These are phyloP conservation scores for Syncephalastrum contaminatum DNA, from an alignment of 371 early-diverging fungal species.

Conservation along the genomic window DNA sequence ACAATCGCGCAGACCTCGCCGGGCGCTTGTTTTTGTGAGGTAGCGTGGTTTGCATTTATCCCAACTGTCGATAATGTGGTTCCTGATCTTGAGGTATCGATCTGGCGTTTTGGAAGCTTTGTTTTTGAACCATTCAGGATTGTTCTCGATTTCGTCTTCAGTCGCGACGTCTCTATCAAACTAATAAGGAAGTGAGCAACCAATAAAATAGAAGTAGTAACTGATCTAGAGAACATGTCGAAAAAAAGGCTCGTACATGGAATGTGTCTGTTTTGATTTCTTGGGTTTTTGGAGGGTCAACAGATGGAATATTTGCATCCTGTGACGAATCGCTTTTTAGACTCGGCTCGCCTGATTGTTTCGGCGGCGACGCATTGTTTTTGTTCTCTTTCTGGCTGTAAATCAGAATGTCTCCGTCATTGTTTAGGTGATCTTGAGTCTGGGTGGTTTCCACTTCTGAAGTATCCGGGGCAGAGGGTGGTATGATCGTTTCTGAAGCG, in stretches of 20 bases:
- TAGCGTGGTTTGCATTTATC: slow-evolving; percentile 60
- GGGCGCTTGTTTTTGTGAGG: slow-evolving; percentile 67
- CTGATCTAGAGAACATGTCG: background rate
- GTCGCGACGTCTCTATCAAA: slow-evolving; percentile 35
- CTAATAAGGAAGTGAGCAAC: background rate
- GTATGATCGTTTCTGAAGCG: slow-evolving; percentile 9
- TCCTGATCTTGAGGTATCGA: slow-evolving; percentile 82
- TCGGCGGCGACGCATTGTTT: too few relatives aligned
- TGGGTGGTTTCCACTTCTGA: too few relatives aligned
- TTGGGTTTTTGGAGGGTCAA: background rate
- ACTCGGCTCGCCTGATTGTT: too few relatives aligned
- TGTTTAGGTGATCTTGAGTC: too few relatives aligned
- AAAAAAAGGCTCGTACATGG: too few relatives aligned
- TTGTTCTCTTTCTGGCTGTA: too few relatives aligned
- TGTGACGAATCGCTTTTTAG: background rate
- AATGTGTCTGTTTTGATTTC: background rate
- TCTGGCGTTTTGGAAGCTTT: slow-evolving; percentile 82
- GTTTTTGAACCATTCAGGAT: slow-evolving; percentile 78
- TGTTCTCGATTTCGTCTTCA: slow-evolving; percentile 60
- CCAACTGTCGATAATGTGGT: slow-evolving; percentile 83
- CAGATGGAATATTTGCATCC: too few relatives aligned
- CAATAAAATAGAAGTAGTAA: background rate
- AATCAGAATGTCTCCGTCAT: too few relatives aligned
- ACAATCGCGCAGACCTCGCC: slow-evolving; percentile 51
- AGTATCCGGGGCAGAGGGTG: background rate